phyloP scores from a whole-genome alignment of 1,284 basidiomycete species.

The Pholiota adiposa region DNA sequence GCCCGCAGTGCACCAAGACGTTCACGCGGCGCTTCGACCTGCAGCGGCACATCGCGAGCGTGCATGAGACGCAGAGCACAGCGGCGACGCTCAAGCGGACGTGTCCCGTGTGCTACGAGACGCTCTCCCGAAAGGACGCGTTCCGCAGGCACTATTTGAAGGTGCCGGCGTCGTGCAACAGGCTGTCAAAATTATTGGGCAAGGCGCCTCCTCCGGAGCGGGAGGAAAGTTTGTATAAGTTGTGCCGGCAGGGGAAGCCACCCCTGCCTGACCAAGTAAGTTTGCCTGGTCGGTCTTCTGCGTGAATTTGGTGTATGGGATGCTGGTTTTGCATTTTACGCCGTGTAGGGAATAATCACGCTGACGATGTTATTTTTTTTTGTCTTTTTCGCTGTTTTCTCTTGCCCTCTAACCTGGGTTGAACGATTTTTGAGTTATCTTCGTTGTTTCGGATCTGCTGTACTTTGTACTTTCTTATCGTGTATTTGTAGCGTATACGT shows the following conservation, averaged over 20 bases:
- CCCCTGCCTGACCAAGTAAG: too few species aligned
- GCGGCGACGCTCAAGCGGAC: conserved; percentile 9
- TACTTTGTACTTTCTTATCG: not conserved
- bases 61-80: conserved; percentile 13
- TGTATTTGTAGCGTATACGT: too few species aligned
- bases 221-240: conserved; percentile 4
- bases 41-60: conserved; percentile 18
- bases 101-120: conserved; percentile 18
- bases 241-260: conserved; percentile 1
- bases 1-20: conserved; percentile 25
- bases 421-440: not conserved
- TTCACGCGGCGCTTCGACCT: conserved; percentile 29
- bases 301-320: not conserved
- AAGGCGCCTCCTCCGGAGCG: not conserved
- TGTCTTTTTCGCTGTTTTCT: not conserved
- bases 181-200: conserved; percentile 4
- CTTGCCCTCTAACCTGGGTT: too few species aligned
- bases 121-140: conserved; percentile 17
- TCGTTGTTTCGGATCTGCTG: not conserved
- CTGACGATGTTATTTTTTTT: too few species aligned
- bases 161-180: conserved; percentile 14
- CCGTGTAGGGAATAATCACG: too few species aligned
- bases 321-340: too few species aligned
- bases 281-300: not conserved
- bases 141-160: conserved; percentile 13